Percentiles rank a stretch among this genome's conserved stretches.
These are phyloP conservation scores for Aegilops umbellulata DNA, from an alignment of 176 grass and related monocot species.

Conservation along the genomic window DNA sequence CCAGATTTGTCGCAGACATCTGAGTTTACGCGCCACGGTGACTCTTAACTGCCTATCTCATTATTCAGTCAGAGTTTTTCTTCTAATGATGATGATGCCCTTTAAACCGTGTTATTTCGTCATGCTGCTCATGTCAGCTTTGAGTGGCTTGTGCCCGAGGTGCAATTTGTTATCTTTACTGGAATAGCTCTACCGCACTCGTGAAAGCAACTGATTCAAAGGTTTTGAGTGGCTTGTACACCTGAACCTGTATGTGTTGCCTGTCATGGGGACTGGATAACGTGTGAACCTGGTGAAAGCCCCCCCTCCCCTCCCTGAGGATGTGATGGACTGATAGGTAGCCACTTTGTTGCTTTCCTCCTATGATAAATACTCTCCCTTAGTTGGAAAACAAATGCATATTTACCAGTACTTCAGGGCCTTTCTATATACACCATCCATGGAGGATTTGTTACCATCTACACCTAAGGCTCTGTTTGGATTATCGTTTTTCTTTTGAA, in stretches of 20 bases:
- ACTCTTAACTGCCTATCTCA: conserved; percentile 20
- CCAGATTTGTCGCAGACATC: conserved; percentile 26
- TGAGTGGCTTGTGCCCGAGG: too few species aligned
- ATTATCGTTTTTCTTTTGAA: too few species aligned
- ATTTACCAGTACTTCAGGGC: not conserved
- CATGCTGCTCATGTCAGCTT: not conserved
- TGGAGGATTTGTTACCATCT: not conserved
- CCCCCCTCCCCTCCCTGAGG: not conserved
- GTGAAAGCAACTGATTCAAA: conserved; percentile 14
- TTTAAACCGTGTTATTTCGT: not conserved
- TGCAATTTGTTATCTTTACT: not conserved
- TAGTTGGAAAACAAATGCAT: not conserved
- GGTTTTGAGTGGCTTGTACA: not conserved
- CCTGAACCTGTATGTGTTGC: not conserved
- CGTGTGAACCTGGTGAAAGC: not conserved
- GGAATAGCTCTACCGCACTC: not conserved
- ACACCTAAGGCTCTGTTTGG: too few species aligned
- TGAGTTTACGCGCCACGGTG: conserved; percentile 26
- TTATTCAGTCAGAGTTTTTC: not conserved
- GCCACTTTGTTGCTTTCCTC: not conserved
- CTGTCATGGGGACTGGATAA: not conserved
- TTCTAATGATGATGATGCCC: not conserved
- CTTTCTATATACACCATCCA: not conserved
- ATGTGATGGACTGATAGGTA: not conserved
- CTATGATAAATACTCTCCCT: not conserved